These are phyloP conservation scores for Neurospora discreta DNA, from an alignment of 495 filamentous ascomycete species.

Conservation along the genomic window DNA sequence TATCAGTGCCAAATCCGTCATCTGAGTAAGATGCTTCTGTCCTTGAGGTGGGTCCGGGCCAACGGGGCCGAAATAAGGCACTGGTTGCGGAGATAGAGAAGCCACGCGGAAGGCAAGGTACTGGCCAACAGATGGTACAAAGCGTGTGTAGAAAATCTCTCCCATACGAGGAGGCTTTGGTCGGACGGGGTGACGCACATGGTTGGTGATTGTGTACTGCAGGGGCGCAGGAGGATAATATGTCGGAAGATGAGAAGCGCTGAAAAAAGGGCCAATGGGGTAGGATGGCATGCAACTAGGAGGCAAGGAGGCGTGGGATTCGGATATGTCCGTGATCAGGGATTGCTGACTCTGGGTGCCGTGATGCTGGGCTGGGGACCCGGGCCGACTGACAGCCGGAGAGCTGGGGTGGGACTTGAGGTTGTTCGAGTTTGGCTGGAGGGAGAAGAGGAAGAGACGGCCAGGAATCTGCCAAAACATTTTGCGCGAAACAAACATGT, in stretches of 20 bases:
- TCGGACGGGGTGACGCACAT: conserved; percentile 74
- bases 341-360: conserved; percentile 7
- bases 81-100: conserved; percentile 42
- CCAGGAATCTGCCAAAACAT: conserved; percentile 91
- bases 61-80: conserved; percentile 43
- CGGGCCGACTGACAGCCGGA: conserved; percentile 40
- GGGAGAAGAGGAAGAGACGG: conserved; percentile 75
- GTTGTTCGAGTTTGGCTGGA: conserved; percentile 44
- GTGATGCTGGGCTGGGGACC: conserved; percentile 47
- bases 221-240: conserved; percentile 78
- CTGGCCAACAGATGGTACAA: conserved; percentile 68
- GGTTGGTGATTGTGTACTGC: conserved; percentile 69
- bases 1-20: conserved; percentile 63
- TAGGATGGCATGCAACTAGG: conserved; percentile 16
- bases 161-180: conserved; percentile 83
- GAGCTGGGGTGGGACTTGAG: conserved; percentile 46
- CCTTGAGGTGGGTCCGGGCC: conserved; percentile 23
- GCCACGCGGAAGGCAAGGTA: conserved; percentile 84
- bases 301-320: conserved; percentile 11
- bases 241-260: conserved; percentile 71
- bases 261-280: conserved; percentile 57
- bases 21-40: conserved; percentile 14
- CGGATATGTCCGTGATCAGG: conserved; percentile 12
- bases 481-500: conserved; percentile 71
- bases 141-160: conserved; percentile 82